Base-by-base conservation (phyloP, 2,329 filamentous ascomycete genomes). In the Ilyonectria sp. region DNA sequence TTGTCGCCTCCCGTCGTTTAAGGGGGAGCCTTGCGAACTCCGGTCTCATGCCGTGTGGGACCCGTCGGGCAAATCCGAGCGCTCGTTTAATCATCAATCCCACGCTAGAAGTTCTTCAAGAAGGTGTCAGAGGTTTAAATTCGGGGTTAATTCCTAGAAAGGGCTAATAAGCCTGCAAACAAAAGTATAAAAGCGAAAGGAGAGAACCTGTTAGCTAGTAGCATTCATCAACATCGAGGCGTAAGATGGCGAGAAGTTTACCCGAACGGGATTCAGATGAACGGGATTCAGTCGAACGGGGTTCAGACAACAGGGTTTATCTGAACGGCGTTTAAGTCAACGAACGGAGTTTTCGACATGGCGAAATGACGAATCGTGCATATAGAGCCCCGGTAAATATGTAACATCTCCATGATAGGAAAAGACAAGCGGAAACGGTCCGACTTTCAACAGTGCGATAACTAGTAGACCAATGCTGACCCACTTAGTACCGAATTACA, bases 1-100 rank as follows among this genome's bases (percentile, higher is more conserved):
- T 63, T 49, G n/a, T 47, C 40, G 23, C 21, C 60, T 63, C 52
- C 49, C 33, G 52, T 44, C 43, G 55, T 56, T 35, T n/a, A 33
- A 21, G 13, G 4, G 31, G 31, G 50, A 31, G 31, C 6, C 31
- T 21, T 53, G 31, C n/a, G 50, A 21, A 53, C n/a, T 23, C 50
- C 10, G 31, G 50, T 53, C 31, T 11, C n/a, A 13, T 53, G 50
- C 50, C 31, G 31, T 53, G 50, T n/a, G 33, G 33, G 21, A 37
- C 50, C 50, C 31, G 50, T 37, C 50, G 50, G 31, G 50, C 50
- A 53, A 53, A 53, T 37, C 31, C 50, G 50, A 35, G 8, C 6
- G n/a, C 10, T 19, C 29, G n/a, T 33, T 35, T 37, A 33, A 29
- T 31, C 10, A 13, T 53, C 33, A 43, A 29, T 21, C 21, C 26